Percentiles rank a stretch among this genome's conserved stretches.
Evolutionary conservation across 2,329 filamentous ascomycete species (phyloP).

Genomic region (Xylaria sp.): DNA sequence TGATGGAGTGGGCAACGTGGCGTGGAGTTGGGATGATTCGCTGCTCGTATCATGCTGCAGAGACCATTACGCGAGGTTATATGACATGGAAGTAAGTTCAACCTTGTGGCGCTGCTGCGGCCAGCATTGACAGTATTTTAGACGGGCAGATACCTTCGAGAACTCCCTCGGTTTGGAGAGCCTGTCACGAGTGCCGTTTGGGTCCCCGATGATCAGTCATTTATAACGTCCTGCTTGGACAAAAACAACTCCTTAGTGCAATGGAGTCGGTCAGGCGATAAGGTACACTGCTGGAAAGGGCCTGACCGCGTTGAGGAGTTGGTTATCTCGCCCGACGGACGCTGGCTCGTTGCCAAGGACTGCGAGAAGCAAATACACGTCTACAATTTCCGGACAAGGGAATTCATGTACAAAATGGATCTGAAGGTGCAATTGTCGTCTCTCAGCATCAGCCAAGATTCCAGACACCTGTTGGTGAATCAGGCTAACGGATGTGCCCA

Average conservation of each 20-base stretch:
- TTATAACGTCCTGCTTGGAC: conserved; percentile 75
- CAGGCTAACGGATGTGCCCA: conserved; percentile 71
- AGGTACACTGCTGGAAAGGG: conserved; percentile 60
- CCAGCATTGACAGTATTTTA: conserved; percentile 32
- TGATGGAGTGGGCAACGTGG: conserved; percentile 68
- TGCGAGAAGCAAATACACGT: conserved; percentile 66
- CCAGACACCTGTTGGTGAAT: conserved; percentile 75
- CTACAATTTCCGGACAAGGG: conserved; percentile 71
- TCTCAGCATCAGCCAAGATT: conserved; percentile 75
- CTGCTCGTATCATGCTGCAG: conserved; percentile 79
- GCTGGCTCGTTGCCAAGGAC: conserved; percentile 73
- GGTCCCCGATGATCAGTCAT: conserved; percentile 69
- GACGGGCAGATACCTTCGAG: conserved; percentile 59
- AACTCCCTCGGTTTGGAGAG: conserved; percentile 67
- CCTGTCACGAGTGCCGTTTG: conserved; percentile 88
- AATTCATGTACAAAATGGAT: conserved; percentile 69
- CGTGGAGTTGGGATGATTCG: conserved; percentile 88
- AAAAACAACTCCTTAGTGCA: conserved; percentile 60
- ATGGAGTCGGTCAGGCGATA: conserved; percentile 61
- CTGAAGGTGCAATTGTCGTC: conserved; percentile 68
- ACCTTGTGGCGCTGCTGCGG: not conserved
- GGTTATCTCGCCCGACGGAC: conserved; percentile 74
- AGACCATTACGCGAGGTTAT: conserved; percentile 68
- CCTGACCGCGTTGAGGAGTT: conserved; percentile 77
- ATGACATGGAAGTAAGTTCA: conserved; percentile 61